A percentile compares a stretch with the other conserved stretches of the same genome.
Evolutionary conservation across 305 asterid genomes (phyloP).

Genomic region (Solanum hybrid): DNA sequence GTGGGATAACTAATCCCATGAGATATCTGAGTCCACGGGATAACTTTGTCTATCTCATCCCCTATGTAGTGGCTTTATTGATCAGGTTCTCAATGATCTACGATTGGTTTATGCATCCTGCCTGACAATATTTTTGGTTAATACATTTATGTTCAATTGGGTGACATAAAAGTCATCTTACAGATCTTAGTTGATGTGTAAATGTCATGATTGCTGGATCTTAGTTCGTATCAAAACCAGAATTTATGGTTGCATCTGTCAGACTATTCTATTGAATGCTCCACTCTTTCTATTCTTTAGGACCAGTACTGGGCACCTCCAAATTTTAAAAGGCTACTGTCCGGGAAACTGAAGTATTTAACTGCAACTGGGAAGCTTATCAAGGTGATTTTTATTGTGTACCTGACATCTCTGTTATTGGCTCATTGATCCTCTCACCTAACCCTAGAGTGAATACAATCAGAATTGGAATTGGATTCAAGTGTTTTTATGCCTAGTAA

Average conservation of each 20-base stretch:
- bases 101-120: neutral
- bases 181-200: neutral
- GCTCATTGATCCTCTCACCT: neutral
- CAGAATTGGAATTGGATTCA: neutral
- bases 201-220: neutral
- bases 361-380: constrained; percentile 76
- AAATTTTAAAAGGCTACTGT: constrained; percentile 80
- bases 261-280: neutral
- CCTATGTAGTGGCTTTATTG: neutral
- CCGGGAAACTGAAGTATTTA: constrained; percentile 76
- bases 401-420: neutral
- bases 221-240: neutral
- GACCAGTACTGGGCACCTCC: constrained; percentile 97
- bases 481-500: neutral
- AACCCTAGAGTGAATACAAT: neutral
- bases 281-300: constrained; percentile 21
- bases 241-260: neutral
- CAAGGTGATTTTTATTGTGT: constrained; percentile 42
- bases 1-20: neutral
- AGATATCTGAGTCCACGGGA: neutral
- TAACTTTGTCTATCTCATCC: neutral
- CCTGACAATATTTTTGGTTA: neutral
- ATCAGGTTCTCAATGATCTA: neutral
- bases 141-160: neutral
- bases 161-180: neutral